Conservation (phyloP, 345 rosid genomes). For the Litchi chinensis region DNA sequence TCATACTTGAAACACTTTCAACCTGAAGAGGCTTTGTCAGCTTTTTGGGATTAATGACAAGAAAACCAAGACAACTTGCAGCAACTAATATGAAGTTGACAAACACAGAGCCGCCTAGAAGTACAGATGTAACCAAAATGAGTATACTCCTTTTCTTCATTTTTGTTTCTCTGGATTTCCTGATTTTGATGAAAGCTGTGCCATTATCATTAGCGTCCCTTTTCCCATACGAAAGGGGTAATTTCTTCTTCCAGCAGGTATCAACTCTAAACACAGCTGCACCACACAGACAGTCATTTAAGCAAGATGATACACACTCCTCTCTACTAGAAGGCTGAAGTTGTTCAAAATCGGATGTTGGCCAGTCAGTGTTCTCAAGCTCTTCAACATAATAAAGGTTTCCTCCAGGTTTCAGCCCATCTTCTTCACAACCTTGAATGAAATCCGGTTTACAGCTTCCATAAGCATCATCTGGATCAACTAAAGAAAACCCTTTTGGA, state of each 20-base stretch:
- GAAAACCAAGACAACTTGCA: slow-evolving; percentile 18
- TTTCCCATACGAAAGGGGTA: slow-evolving; percentile 44
- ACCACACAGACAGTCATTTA: slow-evolving; percentile 45
- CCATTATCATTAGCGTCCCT: neutral
- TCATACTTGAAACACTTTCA: slow-evolving; percentile 1
- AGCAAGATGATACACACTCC: slow-evolving; percentile 37
- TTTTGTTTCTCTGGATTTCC: neutral
- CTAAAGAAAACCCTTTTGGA: slow-evolving; percentile 28
- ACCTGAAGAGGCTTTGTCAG: neutral
- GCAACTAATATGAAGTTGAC: slow-evolving; percentile 17
- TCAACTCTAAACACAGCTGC: slow-evolving; percentile 16
- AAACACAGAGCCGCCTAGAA: slow-evolving; percentile 23
- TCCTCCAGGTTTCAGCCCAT: slow-evolving; percentile 10
- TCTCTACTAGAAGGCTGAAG: slow-evolving; percentile 16
- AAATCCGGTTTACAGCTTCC: slow-evolving; percentile 41
- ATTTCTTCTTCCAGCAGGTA: slow-evolving; percentile 37
- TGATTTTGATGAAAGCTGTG: slow-evolving; percentile 32
- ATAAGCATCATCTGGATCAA: slow-evolving; percentile 32
- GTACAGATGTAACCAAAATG: slow-evolving; percentile 15
- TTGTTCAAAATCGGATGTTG: slow-evolving; percentile 32
- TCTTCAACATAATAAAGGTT: slow-evolving; percentile 25
- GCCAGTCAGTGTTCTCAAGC: slow-evolving; percentile 31
- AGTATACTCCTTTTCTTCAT: neutral
- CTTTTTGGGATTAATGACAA: slow-evolving; percentile 4
- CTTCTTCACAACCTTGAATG: slow-evolving; percentile 27